These are phyloP conservation scores for Phialemoniopsis sp. DNA, from an alignment of 2,329 filamentous ascomycete species.

Conservation along the genomic window DNA sequence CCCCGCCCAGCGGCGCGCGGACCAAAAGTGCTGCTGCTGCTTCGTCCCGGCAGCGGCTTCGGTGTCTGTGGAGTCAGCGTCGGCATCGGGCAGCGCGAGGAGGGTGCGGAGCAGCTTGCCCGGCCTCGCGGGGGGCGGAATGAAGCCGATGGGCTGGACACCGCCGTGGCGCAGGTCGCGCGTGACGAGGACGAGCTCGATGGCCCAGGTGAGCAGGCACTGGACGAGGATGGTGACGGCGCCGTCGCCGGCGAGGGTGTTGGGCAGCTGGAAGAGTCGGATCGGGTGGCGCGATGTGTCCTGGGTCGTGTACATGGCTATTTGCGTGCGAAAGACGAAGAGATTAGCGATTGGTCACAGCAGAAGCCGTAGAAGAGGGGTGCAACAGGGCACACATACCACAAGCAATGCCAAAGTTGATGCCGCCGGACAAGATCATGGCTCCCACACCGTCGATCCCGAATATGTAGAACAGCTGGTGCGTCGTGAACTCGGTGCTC, in stretches of 20 bases:
- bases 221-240: slow-evolving; percentile 48
- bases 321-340: not conserved
- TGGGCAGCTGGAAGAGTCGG: slow-evolving; percentile 43
- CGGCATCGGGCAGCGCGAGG: not conserved
- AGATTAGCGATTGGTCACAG: no score
- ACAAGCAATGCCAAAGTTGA: slow-evolving; percentile 50
- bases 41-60: slow-evolving; percentile 7
- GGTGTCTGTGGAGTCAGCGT: not conserved
- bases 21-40: slow-evolving; percentile 8
- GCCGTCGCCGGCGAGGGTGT: slow-evolving; percentile 45
- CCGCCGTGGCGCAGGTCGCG: slow-evolving; percentile 37
- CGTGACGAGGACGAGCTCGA: slow-evolving; percentile 43
- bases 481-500: slow-evolving; percentile 30
- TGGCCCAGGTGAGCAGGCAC: slow-evolving; percentile 45
- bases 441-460: slow-evolving; percentile 41
- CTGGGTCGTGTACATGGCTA: slow-evolving; percentile 20
- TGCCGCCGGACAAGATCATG: slow-evolving; percentile 39
- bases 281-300: slow-evolving; percentile 30
- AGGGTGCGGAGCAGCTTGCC: no score
- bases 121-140: not conserved
- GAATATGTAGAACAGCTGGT: slow-evolving; percentile 46
- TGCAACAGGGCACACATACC: slow-evolving; percentile 27
- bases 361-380: no score
- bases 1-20: slow-evolving; percentile 18
- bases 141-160: slow-evolving; percentile 42